A percentile compares a stretch with the other conserved stretches of the same genome.
These are phyloP conservation scores for Ichthyophthirius multifiliis DNA, from an alignment of 169 alveolate genomes.

Conservation along the genomic window DNA sequence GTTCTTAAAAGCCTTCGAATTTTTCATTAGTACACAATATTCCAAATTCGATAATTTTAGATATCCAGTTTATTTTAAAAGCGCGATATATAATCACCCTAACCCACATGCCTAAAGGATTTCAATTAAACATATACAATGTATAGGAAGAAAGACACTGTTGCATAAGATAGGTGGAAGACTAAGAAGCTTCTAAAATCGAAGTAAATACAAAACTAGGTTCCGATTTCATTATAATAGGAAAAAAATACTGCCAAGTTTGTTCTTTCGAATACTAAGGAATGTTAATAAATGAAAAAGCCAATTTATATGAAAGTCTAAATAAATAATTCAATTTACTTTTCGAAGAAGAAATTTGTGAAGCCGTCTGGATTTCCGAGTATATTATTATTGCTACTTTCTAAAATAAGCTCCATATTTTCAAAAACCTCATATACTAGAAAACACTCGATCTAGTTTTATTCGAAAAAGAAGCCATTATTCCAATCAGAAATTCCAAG, in stretches of 20 bases:
- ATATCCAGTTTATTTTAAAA: neutral
- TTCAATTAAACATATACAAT: neutral
- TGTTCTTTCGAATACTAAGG: neutral
- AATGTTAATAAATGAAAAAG: neutral
- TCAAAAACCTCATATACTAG: neutral
- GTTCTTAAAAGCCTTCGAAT: neutral
- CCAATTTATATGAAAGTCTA: neutral
- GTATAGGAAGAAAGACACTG: too few species aligned
- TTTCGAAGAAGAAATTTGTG: neutral
- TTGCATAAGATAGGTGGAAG: neutral
- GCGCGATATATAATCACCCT: neutral
- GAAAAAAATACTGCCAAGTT: neutral
- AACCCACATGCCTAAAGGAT: too few species aligned
- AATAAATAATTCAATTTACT: neutral
- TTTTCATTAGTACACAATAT: neutral
- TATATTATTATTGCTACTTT: neutral
- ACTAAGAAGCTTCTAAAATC: neutral
- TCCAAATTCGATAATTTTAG: neutral
- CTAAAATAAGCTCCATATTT: neutral
- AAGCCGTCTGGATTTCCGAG: neutral
- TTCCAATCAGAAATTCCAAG: neutral
- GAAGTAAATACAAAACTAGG: neutral
- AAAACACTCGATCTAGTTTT: neutral
- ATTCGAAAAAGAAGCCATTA: neutral
- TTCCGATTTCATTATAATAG: neutral